phyloP scores from a whole-genome alignment of 2,329 filamentous ascomycete species.

The Claviceps sp. region DNA sequence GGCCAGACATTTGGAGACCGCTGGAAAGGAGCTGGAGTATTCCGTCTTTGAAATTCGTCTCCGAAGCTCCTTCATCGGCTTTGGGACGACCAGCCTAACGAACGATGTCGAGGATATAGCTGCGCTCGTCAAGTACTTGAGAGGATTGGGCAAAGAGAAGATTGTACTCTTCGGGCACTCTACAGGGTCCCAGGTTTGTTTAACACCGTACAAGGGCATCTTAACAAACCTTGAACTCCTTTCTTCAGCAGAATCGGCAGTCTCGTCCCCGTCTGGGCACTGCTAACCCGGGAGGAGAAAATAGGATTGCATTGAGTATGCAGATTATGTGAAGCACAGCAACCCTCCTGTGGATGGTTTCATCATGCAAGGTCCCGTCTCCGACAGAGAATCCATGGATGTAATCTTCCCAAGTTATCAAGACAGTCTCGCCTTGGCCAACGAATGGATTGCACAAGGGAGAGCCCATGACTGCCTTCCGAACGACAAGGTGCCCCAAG shows the following conservation, averaged over 20 bases:
- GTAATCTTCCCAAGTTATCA: slow-evolving; percentile 32
- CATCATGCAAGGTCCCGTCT: slow-evolving; percentile 69
- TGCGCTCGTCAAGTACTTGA: slow-evolving; percentile 39
- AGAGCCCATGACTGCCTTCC: slow-evolving; percentile 42
- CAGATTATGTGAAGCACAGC: slow-evolving; percentile 26
- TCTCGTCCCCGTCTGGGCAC: neutral
- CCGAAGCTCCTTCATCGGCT: slow-evolving; percentile 39
- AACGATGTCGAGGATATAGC: slow-evolving; percentile 42
- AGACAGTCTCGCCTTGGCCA: slow-evolving; percentile 33
- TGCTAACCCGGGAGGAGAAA: neutral
- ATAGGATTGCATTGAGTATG: slow-evolving; percentile 45
- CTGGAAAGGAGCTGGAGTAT: slow-evolving; percentile 25
- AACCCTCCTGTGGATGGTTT: slow-evolving; percentile 54
- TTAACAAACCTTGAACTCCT: neutral
- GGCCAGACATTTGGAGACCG: slow-evolving; percentile 27
- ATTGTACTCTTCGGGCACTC: slow-evolving; percentile 46
- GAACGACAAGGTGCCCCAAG: slow-evolving; percentile 25
- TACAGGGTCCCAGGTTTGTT: slow-evolving; percentile 40
- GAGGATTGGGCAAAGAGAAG: slow-evolving; percentile 34
- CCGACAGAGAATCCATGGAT: slow-evolving; percentile 55
- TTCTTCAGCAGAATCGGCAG: neutral
- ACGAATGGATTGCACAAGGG: slow-evolving; percentile 41
- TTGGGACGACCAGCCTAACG: slow-evolving; percentile 34
- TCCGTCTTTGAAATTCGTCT: slow-evolving; percentile 45
- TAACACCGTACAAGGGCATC: neutral